A percentile compares a stretch with the other conserved stretches of the same genome.
Evolutionary conservation across 23 red algal species (phyloP).

Genomic region (Gracilaria domingensis): DNA sequence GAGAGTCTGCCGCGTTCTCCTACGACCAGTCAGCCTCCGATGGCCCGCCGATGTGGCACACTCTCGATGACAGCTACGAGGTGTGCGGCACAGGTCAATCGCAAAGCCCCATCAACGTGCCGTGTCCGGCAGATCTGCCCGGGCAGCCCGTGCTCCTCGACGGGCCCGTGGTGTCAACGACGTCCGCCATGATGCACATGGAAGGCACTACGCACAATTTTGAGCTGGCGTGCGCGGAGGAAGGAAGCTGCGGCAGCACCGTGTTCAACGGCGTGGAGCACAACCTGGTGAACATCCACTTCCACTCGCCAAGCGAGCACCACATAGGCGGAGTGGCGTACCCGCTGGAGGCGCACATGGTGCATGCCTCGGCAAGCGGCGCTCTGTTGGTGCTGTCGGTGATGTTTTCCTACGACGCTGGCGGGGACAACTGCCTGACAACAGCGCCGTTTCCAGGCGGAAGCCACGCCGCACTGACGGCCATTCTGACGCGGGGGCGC

Average conservation of each 20-base stretch:
- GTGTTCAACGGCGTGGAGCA: not conserved
- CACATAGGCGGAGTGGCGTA: constrained; percentile 23
- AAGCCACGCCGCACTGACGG: not conserved
- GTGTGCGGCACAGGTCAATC: not conserved
- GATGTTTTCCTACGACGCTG: not conserved
- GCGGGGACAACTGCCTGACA: not conserved
- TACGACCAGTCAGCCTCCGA: not conserved
- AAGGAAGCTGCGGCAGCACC: constrained; percentile 1
- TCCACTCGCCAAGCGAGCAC: constrained; percentile 54
- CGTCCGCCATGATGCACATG: not conserved
- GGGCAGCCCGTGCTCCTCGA: not conserved
- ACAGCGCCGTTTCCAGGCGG: not conserved
- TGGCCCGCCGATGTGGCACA: not conserved
- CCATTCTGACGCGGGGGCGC: not conserved
- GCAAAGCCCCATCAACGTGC: constrained; percentile 48
- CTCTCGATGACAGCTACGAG: not conserved
- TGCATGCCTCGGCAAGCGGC: constrained; percentile 37
- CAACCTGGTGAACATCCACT: constrained; percentile 50
- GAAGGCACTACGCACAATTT: not conserved
- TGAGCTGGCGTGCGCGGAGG: not conserved
- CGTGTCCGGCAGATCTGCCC: not conserved
- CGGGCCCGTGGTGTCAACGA: not conserved
- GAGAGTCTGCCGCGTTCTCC: not conserved
- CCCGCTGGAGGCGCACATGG: constrained; percentile 63
- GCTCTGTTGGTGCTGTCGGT: constrained; percentile 24